These are phyloP conservation scores for Porcisia deanei DNA, from an alignment of 208 protist species.

Conservation along the genomic window DNA sequence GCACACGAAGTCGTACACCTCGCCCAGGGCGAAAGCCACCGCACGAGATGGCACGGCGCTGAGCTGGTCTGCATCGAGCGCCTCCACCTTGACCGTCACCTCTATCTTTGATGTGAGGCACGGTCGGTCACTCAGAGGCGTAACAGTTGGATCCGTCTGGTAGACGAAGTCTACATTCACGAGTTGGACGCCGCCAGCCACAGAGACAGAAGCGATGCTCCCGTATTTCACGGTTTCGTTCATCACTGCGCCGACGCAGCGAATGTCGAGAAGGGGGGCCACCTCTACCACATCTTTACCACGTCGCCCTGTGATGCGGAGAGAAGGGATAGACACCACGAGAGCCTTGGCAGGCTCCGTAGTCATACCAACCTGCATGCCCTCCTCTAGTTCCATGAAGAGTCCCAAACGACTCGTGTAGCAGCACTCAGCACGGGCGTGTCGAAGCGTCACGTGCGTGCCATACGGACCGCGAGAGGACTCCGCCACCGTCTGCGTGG, in stretches of 20 bases:
- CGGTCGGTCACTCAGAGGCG: constrained; percentile 29
- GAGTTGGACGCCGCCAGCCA: constrained; percentile 16
- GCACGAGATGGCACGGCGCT: constrained; percentile 14
- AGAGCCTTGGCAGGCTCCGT: constrained; percentile 3
- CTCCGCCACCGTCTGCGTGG: constrained; percentile 17
- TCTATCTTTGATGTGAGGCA: constrained; percentile 57
- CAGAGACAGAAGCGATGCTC: constrained; percentile 4
- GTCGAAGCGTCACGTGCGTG: constrained; percentile 16
- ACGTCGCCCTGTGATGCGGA: constrained; percentile 10
- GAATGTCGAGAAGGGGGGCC: constrained; percentile 11
- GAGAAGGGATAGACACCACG: constrained; percentile 10
- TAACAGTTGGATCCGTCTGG: constrained; percentile 12
- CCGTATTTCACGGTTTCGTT: constrained; percentile 22
- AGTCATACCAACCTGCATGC: constrained; percentile 16
- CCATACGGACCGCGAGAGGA: constrained; percentile 15
- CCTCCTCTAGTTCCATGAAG: constrained; percentile 12
- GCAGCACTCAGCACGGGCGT: constrained; percentile 10
- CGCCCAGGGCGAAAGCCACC: constrained; percentile 12
- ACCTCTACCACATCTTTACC: constrained; percentile 3
- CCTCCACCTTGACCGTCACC: constrained; percentile 23
- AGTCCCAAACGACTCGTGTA: constrained; percentile 16
- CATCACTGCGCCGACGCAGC: constrained; percentile 5
- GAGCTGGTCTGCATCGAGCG: constrained; percentile 31
- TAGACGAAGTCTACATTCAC: constrained; percentile 26
- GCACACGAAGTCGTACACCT: constrained; percentile 31